Base-by-base conservation (phyloP, 805 yeast species). In the Barnettozyma vustinii region DNA sequence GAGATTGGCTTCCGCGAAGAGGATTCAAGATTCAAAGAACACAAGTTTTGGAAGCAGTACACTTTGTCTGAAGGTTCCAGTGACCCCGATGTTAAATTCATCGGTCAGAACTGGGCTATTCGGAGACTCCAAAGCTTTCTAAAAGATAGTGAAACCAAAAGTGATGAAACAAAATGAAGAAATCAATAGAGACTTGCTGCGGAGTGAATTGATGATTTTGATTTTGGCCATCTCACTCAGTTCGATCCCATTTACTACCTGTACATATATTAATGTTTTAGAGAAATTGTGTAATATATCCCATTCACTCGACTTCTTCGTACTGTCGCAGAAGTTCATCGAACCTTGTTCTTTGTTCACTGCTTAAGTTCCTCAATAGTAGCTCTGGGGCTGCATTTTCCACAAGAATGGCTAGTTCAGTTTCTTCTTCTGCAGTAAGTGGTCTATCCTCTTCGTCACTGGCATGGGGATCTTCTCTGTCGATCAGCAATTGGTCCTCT, bases 31-130 rank as follows among this genome's bases (percentile, higher is more conserved):
- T 81, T 90, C 56, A 78, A 73, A 46, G 72, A 74, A 27, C 90
- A 88, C 1, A 65, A 65, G 19, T 91, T 85, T 73, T 91, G 98
- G 98, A 78, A 71, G 55, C 64, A 69, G 19, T 87, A 73, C 62
- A 86, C 92, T 8, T 43, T 49, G 2, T 65, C 83, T 3, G 87
- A 83, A 65, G 95, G 95, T 10, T 67, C 59, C 23, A 75, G 82
- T 49, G 89, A 81, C 51, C 84, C 84, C 0, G 86, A 80, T 47
- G 77, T 87, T 20, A 67, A 80, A 56, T 85, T 87, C 56, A 75
- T 85, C 25, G 96, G 96, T 2, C 69, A 81, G 59, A 87, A 87
- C 61, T 87, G 95, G 94, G 95, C 95, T 1, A 77, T 86, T 36
- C 79, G 77, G 61, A 73, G 89, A 56, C 74, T 82, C 42, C 95